These are phyloP conservation scores for Aspergillus neoniger DNA, from an alignment of 2,329 filamentous ascomycete genomes.

Conservation along the genomic window DNA sequence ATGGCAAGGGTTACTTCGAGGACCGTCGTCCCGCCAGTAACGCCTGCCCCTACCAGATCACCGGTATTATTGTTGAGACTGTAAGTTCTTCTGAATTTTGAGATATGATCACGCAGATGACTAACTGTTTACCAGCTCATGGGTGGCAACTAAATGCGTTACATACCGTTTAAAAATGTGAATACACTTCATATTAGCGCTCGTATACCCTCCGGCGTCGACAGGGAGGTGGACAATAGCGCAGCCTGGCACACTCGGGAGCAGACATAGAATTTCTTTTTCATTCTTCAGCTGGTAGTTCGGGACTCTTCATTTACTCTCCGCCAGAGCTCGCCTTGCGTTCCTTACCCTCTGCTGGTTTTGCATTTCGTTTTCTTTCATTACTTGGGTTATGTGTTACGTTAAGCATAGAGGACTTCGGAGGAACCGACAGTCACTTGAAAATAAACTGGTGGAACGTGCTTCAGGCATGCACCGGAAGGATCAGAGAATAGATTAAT, in stretches of 20 bases:
- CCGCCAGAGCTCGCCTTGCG: conserved; percentile 27
- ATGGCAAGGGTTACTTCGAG: conserved; percentile 95
- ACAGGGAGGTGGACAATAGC: conserved; percentile 38
- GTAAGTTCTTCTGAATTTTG: conserved; percentile 31
- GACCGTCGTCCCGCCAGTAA: conserved; percentile 81
- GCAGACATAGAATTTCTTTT: conserved; percentile 32
- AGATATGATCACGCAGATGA: not conserved
- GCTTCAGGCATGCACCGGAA: conserved; percentile 2
- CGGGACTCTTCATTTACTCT: conserved; percentile 18
- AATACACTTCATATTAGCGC: conserved; percentile 38
- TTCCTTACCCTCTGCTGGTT: conserved; percentile 27
- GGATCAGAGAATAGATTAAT: conserved; percentile 5
- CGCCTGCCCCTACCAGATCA: conserved; percentile 82
- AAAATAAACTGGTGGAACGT: conserved; percentile 8
- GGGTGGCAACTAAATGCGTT: conserved; percentile 41
- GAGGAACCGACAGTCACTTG: conserved; percentile 24
- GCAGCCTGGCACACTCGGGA: conserved; percentile 38
- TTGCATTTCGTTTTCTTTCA: conserved; percentile 28
- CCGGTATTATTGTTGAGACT: conserved; percentile 78
- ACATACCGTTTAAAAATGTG: conserved; percentile 21
- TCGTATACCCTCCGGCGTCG: conserved; percentile 45
- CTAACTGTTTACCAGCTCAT: conserved; percentile 34
- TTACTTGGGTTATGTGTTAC: conserved; percentile 32
- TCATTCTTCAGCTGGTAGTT: conserved; percentile 22
- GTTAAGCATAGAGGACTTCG: conserved; percentile 29